These are phyloP conservation scores for Apiotrichum sp. DNA, from an alignment of 1,284 basidiomycete species.

Conservation along the genomic window DNA sequence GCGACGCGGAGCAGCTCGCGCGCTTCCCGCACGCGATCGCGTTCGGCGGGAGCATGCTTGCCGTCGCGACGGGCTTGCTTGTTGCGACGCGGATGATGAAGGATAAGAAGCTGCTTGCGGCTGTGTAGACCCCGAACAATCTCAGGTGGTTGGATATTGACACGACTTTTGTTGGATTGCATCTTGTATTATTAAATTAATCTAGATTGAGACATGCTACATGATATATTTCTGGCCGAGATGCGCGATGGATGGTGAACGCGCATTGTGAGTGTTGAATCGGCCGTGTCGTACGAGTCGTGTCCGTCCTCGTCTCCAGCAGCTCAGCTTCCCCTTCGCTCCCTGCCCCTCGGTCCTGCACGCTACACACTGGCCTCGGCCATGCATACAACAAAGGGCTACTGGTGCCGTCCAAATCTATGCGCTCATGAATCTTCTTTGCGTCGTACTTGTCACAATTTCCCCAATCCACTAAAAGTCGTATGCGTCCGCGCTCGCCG, in stretches of 20 bases:
- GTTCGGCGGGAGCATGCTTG: conserved; percentile 22
- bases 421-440: background rate
- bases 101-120: conserved; percentile 12
- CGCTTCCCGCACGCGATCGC: conserved; percentile 25
- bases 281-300: too few species aligned
- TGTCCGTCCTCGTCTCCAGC: too few species aligned
- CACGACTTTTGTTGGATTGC: too few species aligned
- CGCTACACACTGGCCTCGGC: background rate
- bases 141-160: too few species aligned
- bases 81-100: conserved; percentile 11
- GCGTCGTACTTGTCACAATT: too few species aligned
- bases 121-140: conserved; percentile 7
- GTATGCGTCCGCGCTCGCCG: conserved; percentile 30
- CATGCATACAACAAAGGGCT: conserved; percentile 10
- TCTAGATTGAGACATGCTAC: too few species aligned
- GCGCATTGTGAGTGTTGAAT: too few species aligned
- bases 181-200: too few species aligned
- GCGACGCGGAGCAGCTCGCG: conserved; percentile 12
- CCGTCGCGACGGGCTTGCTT: conserved; percentile 11
- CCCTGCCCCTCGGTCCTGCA: background rate
- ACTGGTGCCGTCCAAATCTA: background rate
- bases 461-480: conserved; percentile 27
- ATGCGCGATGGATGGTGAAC: too few species aligned
- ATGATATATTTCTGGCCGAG: too few species aligned
- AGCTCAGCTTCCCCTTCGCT: too few species aligned